These are phyloP conservation scores for Mycena venus DNA, from an alignment of 768 basidiomycete genomes.

Conservation along the genomic window DNA sequence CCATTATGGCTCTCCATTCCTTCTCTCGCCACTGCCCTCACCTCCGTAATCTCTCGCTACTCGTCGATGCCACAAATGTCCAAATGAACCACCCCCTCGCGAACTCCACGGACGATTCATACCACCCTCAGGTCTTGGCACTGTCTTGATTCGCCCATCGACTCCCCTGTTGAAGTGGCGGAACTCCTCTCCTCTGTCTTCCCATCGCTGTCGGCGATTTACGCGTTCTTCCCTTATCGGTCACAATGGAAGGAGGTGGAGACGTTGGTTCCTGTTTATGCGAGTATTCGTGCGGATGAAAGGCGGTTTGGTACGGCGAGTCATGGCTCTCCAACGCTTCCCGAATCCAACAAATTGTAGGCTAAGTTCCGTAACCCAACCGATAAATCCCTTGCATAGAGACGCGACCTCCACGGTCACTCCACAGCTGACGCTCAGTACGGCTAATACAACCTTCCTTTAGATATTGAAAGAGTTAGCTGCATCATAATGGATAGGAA, in stretches of 20 bases:
- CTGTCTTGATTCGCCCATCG: not conserved
- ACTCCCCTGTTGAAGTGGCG: conserved; percentile 6
- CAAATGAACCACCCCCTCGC: conserved; percentile 9
- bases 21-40: conserved; percentile 8
- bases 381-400: not conserved
- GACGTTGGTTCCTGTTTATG: conserved; percentile 4
- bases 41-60: not conserved
- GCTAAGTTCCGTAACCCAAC: not conserved
- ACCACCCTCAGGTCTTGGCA: not conserved
- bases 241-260: conserved; percentile 5
- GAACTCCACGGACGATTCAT: conserved; percentile 16
- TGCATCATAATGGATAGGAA: too few relatives aligned
- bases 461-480: too few relatives aligned
- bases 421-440: not conserved
- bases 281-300: conserved; percentile 8
- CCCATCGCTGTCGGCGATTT: not conserved
- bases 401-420: not conserved
- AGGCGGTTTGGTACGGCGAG: conserved; percentile 5
- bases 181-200: conserved; percentile 2
- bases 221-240: not conserved
- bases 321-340: not conserved
- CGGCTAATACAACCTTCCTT: too few relatives aligned
- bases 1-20: conserved; percentile 11
- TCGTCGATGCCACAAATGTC: conserved; percentile 4
- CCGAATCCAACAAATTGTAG: not conserved